phyloP scores from a whole-genome alignment of 2,329 filamentous ascomycete species.

The Aquanectria penicillioides region DNA sequence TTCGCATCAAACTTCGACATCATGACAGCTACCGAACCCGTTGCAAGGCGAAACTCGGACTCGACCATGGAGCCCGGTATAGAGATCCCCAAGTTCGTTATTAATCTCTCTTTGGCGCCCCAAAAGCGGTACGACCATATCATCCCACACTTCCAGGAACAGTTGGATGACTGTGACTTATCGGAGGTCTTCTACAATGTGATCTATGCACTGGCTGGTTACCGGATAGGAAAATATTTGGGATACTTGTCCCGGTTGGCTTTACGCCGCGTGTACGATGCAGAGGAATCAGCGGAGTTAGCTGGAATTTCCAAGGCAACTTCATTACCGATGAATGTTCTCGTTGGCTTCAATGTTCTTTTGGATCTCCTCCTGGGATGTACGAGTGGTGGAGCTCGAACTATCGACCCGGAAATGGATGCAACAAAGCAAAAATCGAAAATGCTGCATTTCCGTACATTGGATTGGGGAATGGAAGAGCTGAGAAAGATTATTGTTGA shows the following conservation, averaged over 20 bases:
- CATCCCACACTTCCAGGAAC: conserved; percentile 29
- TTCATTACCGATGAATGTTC: conserved; percentile 65
- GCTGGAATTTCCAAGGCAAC: conserved; percentile 62
- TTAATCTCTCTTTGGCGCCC: conserved; percentile 42
- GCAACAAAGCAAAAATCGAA: conserved; percentile 28
- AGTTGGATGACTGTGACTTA: conserved; percentile 44
- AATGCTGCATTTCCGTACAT: conserved; percentile 64
- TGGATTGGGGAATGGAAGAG: conserved; percentile 65
- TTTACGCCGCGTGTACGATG: conserved; percentile 60
- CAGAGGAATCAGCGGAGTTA: conserved; percentile 71
- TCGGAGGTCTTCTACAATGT: conserved; percentile 62
- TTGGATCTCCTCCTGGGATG: conserved; percentile 73
- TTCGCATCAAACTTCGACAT: too few relatives aligned
- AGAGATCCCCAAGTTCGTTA: conserved; percentile 37
- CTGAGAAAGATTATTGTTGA: conserved; percentile 61
- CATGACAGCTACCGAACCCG: too few relatives aligned
- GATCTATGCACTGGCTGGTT: conserved; percentile 42
- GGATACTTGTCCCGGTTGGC: conserved; percentile 53
- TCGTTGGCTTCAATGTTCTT: conserved; percentile 71
- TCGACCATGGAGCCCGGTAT: too few relatives aligned
- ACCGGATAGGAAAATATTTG: conserved; percentile 38
- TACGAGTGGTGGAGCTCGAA: conserved; percentile 59
- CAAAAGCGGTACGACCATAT: conserved; percentile 42
- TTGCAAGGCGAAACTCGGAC: too few relatives aligned
- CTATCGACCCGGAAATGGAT: conserved; percentile 8